Conservation (phyloP, 306 rosid species). For the Malus sylvestris region DNA sequence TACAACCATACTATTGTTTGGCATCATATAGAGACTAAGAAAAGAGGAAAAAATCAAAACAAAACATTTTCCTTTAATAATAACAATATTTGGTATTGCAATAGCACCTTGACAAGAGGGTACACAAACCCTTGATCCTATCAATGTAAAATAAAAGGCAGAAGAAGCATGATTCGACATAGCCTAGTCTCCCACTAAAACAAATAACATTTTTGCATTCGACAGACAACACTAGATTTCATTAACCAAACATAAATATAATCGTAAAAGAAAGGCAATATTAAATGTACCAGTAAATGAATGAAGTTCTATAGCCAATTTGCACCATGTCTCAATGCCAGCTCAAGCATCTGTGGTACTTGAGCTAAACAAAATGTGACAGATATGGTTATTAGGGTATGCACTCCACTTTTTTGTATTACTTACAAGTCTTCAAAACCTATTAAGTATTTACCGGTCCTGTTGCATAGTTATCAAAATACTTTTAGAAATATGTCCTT, state of each 20-base stretch:
- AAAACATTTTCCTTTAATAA: neutral
- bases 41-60: neutral
- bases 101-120: neutral
- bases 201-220: neutral
- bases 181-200: neutral
- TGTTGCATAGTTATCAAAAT: neutral
- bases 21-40: neutral
- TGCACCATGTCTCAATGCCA: too few relatives aligned
- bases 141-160: neutral
- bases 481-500: neutral
- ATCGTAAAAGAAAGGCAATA: neutral
- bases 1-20: neutral
- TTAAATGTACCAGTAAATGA: too few relatives aligned
- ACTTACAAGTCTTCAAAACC: neutral
- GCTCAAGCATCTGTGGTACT: neutral
- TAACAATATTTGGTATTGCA: neutral
- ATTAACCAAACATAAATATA: neutral
- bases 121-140: neutral
- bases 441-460: neutral
- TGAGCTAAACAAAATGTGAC: neutral
- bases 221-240: neutral
- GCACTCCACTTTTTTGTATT: neutral
- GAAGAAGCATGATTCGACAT: neutral
- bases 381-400: neutral
- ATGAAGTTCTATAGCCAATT: too few relatives aligned